Conservation (phyloP, 106 monocot species). For the Platanthera zijinensis region DNA sequence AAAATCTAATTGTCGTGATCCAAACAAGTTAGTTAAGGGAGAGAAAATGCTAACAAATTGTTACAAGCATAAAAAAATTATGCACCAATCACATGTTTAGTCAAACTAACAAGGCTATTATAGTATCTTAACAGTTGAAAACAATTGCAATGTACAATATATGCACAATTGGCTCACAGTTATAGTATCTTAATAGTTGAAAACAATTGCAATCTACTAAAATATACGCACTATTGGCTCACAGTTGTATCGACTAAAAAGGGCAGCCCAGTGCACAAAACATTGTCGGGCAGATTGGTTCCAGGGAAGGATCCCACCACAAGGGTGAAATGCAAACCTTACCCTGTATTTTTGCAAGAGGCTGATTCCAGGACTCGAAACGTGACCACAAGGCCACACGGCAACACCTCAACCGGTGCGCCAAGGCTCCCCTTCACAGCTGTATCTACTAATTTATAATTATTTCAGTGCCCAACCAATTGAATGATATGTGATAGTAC, state of each 20-base stretch:
- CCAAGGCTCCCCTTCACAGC: no score
- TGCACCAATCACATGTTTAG: background rate
- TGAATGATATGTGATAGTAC: background rate
- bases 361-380: background rate
- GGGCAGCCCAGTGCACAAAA: no score
- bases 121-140: background rate
- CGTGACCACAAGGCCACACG: no score
- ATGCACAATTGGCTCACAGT: background rate
- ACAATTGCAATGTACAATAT: background rate
- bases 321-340: no score
- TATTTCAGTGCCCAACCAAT: no score
- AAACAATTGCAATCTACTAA: background rate
- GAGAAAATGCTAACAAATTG: background rate
- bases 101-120: background rate
- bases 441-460: no score
- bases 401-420: no score
- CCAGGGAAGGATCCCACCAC: no score
- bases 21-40: conserved; percentile 8
- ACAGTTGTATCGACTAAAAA: no score
- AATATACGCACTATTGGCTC: no score
- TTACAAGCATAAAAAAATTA: background rate
- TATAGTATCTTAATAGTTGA: background rate
- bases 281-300: no score
- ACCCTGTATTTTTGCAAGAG: background rate
- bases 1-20: conserved; percentile 32